phyloP scores from a whole-genome alignment of 805 yeast genomes.

The Brettanomyces anomalus region DNA sequence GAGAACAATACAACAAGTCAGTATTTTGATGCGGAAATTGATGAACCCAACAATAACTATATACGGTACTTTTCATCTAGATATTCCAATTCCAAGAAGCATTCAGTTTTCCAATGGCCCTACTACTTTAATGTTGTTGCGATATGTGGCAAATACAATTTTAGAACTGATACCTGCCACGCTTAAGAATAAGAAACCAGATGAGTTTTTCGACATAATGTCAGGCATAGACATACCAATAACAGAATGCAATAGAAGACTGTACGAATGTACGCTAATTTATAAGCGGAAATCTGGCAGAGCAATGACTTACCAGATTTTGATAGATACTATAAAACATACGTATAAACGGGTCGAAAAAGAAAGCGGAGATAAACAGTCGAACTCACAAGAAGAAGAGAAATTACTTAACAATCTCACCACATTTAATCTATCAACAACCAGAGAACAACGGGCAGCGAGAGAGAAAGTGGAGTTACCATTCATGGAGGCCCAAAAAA shows the following conservation, averaged over 20 bases:
- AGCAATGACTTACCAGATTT: constrained; percentile 46
- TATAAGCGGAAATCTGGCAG: constrained; percentile 84
- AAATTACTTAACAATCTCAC: constrained; percentile 63
- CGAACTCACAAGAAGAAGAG: constrained; percentile 28
- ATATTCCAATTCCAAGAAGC: constrained; percentile 20
- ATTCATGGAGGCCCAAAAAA: constrained; percentile 77
- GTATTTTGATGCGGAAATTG: constrained; percentile 21
- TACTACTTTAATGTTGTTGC: constrained; percentile 25
- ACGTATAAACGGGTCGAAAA: constrained; percentile 21
- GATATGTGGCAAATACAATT: constrained; percentile 68
- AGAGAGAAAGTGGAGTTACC: constrained; percentile 85
- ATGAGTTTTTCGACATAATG: constrained; percentile 33
- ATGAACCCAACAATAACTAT: constrained; percentile 37
- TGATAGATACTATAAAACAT: constrained; percentile 42
- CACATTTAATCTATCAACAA: constrained; percentile 78
- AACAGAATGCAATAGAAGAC: constrained; percentile 35
- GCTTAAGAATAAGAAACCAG: constrained; percentile 19
- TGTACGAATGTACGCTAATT: constrained; percentile 42
- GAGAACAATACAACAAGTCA: constrained; percentile 29
- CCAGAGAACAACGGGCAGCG: constrained; percentile 65
- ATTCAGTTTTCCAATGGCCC: constrained; percentile 11
- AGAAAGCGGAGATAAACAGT: constrained; percentile 8
- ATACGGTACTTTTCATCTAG: constrained; percentile 39
- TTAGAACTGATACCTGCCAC: constrained; percentile 47
- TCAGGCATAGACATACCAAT: constrained; percentile 39